Evolutionary conservation across 1,139 yeast genomes (phyloP).

Genomic region (Yueomyces sp.): DNA sequence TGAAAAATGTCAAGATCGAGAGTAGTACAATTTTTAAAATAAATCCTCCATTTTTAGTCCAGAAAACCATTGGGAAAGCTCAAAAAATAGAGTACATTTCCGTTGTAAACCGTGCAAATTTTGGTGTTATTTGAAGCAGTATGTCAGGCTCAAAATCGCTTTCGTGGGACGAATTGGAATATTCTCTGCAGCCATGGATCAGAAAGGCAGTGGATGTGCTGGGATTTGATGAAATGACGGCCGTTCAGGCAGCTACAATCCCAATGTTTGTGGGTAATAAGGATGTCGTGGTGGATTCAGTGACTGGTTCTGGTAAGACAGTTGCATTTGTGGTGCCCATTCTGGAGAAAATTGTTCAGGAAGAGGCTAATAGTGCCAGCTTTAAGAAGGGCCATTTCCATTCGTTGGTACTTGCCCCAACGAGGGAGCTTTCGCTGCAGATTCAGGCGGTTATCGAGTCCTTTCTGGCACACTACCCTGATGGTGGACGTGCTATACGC

Average conservation of each 20-base stretch:
- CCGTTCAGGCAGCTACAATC: constrained; percentile 92
- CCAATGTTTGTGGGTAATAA: constrained; percentile 81
- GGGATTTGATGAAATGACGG: constrained; percentile 82
- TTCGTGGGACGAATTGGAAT: constrained; percentile 27
- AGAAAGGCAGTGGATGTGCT: constrained; percentile 50
- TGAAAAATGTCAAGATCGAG: too few species aligned
- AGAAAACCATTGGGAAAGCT: too few species aligned
- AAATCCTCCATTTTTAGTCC: too few species aligned
- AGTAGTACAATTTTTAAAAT: too few species aligned
- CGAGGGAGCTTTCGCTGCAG: constrained; percentile 84
- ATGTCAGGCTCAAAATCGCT: constrained; percentile 11
- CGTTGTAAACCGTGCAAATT: too few species aligned
- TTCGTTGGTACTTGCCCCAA: constrained; percentile 72
- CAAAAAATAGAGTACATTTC: too few species aligned
- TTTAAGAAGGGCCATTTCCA: constrained; percentile 52
- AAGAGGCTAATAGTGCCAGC: constrained; percentile 18
- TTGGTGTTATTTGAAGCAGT: too few species aligned
- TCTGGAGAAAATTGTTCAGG: constrained; percentile 14
- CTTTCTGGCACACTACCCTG: constrained; percentile 50
- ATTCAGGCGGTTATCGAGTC: constrained; percentile 54
- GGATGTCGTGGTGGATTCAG: constrained; percentile 94
- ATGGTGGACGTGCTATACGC: constrained; percentile 29
- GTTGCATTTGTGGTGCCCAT: constrained; percentile 3
- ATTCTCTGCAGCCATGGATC: constrained; percentile 32
- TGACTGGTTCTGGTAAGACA: constrained; percentile 34